A percentile compares a stretch with the other conserved stretches of the same genome.
These are phyloP conservation scores for Backusella morwellensis DNA, from an alignment of 192 early-diverging fungal species.

Conservation along the genomic window DNA sequence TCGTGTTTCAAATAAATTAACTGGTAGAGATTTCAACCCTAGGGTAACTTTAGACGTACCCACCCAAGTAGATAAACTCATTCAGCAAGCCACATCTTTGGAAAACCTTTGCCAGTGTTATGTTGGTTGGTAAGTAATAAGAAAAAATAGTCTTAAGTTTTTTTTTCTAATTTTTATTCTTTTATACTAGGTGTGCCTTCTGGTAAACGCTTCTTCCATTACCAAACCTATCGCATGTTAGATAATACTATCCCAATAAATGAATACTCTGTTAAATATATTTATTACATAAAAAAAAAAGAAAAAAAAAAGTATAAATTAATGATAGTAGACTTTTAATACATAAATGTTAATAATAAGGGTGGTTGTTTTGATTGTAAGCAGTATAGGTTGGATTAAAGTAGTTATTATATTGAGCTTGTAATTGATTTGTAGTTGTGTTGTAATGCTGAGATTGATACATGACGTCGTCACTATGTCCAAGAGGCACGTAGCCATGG, in stretches of 20 bases:
- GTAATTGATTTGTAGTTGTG: not conserved
- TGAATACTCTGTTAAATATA: not conserved
- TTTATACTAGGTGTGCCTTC: not conserved
- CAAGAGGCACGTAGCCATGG: not conserved
- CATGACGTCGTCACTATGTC: not conserved
- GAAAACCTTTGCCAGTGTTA: slow-evolving; percentile 88
- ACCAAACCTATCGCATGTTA: not conserved
- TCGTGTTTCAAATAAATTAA: slow-evolving; percentile 91
- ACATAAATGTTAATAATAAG: not conserved
- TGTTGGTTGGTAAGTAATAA: slow-evolving; percentile 53
- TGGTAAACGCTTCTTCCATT: not conserved
- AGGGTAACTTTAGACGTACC: slow-evolving; percentile 74
- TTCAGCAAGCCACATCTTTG: slow-evolving; percentile 83
- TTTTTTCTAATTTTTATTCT: not conserved
- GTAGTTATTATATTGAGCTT: not conserved
- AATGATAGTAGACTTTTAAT: not conserved
- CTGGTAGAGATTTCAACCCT: slow-evolving; percentile 89
- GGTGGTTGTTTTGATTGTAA: not conserved
- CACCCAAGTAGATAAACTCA: slow-evolving; percentile 86
- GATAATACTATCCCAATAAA: slow-evolving; percentile 4
- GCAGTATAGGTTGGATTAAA: not conserved
- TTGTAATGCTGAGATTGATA: not conserved
- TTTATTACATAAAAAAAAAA: not conserved
- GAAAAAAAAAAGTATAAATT: not conserved
- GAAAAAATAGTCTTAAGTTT: not conserved